Conservation (phyloP, 2,329 filamentous ascomycete genomes). For the Xylaria sp. region DNA sequence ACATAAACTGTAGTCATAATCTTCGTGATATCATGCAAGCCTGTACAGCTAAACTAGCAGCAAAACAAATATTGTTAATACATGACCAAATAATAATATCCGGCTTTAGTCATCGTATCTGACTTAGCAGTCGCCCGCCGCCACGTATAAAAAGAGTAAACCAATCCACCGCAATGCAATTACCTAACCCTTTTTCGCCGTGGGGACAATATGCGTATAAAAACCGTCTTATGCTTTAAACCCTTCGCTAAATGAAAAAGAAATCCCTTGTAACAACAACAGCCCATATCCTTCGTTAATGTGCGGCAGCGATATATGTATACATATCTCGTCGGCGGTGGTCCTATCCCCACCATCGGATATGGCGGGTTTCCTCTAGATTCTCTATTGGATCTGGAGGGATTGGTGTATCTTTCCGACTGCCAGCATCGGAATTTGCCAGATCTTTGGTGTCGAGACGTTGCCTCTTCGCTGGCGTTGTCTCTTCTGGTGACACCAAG, state of each 20-base stretch:
- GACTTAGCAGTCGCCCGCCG: background rate
- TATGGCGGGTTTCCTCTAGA: background rate
- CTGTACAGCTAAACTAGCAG: conserved; percentile 7
- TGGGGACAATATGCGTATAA: conserved; percentile 37
- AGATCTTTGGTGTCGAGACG: conserved; percentile 48
- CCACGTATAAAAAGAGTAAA: conserved; percentile 20
- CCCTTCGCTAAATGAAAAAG: conserved; percentile 1
- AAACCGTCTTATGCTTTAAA: conserved; percentile 12
- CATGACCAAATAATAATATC: conserved; percentile 9
- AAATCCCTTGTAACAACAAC: background rate
- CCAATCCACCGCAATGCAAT: conserved; percentile 26
- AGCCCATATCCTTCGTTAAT: background rate
- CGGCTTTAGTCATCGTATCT: background rate
- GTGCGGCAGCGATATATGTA: background rate
- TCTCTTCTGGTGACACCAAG: conserved; percentile 4
- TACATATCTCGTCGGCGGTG: background rate
- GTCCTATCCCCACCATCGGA: background rate
- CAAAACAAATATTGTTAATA: background rate
- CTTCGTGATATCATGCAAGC: conserved; percentile 31
- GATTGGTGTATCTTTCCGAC: conserved; percentile 52
- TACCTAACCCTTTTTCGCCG: conserved; percentile 20
- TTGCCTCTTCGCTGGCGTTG: conserved; percentile 29
- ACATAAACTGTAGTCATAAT: conserved; percentile 13
- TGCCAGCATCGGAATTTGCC: conserved; percentile 47
- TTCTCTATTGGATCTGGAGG: conserved; percentile 48